Evolutionary conservation across 1,139 yeast genomes (phyloP).

Genomic region (Geotrichum klebahnii): DNA sequence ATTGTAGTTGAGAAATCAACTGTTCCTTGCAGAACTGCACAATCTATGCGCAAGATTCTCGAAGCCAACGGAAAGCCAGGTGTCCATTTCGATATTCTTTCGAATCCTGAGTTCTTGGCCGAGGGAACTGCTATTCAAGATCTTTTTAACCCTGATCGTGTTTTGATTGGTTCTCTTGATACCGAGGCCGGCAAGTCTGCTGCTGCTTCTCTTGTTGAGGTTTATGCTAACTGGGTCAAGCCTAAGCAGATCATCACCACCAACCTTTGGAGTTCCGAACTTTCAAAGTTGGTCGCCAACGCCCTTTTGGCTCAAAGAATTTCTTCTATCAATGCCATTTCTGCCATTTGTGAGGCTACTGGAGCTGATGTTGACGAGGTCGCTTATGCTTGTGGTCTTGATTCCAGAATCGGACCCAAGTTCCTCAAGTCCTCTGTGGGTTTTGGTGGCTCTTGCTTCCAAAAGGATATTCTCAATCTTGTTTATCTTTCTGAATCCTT

Average conservation of each 20-base stretch:
- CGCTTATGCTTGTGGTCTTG: slow-evolving; percentile 35
- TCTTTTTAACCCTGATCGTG: slow-evolving; percentile 32
- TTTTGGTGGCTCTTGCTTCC: slow-evolving; percentile 34
- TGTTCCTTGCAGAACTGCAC: slow-evolving; percentile 36
- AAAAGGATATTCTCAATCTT: slow-evolving; percentile 33
- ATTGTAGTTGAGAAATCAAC: slow-evolving; percentile 35
- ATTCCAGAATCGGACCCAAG: slow-evolving; percentile 33
- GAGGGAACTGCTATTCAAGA: slow-evolving; percentile 34
- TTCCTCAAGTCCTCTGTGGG: slow-evolving; percentile 34
- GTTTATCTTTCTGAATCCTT: slow-evolving; percentile 34
- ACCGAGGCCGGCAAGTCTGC: slow-evolving; percentile 30
- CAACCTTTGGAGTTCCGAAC: slow-evolving; percentile 35
- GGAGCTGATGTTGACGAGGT: slow-evolving; percentile 36
- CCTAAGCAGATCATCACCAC: slow-evolving; percentile 32
- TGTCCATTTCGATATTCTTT: slow-evolving; percentile 30
- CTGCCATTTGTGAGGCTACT: slow-evolving; percentile 35
- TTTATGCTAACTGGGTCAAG: slow-evolving; percentile 34
- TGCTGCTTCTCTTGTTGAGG: slow-evolving; percentile 31
- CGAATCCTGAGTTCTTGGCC: slow-evolving; percentile 33
- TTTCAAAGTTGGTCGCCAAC: slow-evolving; percentile 35
- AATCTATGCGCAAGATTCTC: slow-evolving; percentile 31
- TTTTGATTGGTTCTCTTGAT: slow-evolving; percentile 33
- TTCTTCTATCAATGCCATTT: slow-evolving; percentile 33
- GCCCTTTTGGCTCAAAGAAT: slow-evolving; percentile 35
- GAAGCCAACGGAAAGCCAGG: slow-evolving; percentile 34